These are phyloP conservation scores for Lophium mytilinum DNA, from an alignment of 495 filamentous ascomycete genomes.

Conservation along the genomic window DNA sequence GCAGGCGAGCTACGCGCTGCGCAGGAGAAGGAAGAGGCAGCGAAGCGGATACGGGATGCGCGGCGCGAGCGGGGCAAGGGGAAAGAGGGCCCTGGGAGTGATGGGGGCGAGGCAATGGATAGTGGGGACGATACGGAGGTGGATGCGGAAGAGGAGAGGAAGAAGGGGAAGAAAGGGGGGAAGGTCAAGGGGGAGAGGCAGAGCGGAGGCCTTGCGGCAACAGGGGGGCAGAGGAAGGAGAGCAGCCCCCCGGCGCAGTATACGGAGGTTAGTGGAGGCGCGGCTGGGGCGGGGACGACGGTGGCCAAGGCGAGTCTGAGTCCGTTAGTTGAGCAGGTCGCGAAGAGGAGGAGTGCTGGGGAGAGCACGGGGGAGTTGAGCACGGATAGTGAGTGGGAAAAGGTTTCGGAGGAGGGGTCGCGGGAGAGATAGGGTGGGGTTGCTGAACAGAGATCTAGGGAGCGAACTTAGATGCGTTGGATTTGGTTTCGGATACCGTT, in stretches of 20 bases:
- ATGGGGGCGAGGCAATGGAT: conserved; percentile 29
- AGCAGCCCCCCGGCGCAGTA: conserved; percentile 2
- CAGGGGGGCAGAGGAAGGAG: conserved; percentile 4
- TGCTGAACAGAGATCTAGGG: too few relatives aligned
- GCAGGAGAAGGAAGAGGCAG: conserved; percentile 55
- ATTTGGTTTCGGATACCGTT: too few relatives aligned
- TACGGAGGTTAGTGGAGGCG: not conserved
- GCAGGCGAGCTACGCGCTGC: conserved; percentile 64
- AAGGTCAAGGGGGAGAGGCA: conserved; percentile 16
- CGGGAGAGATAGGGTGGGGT: not conserved
- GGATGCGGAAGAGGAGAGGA: conserved; percentile 20
- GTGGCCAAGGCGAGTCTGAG: conserved; percentile 8
- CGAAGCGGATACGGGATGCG: conserved; percentile 43
- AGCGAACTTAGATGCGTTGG: too few relatives aligned
- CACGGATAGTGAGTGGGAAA: conserved; percentile 42
- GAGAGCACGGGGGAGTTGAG: conserved; percentile 30
- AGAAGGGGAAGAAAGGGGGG: conserved; percentile 1
- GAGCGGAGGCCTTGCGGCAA: not conserved
- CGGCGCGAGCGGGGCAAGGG: conserved; percentile 31
- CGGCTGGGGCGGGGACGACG: conserved; percentile 10
- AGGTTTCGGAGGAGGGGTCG: conserved; percentile 25
- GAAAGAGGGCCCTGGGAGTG: conserved; percentile 27
- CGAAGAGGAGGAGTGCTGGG: conserved; percentile 22
- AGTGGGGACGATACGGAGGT: conserved; percentile 26
- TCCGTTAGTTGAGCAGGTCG: conserved; percentile 12